These are phyloP conservation scores for Tetrapisispora taiwanensis DNA, from an alignment of 805 yeast genomes.

Conservation along the genomic window DNA sequence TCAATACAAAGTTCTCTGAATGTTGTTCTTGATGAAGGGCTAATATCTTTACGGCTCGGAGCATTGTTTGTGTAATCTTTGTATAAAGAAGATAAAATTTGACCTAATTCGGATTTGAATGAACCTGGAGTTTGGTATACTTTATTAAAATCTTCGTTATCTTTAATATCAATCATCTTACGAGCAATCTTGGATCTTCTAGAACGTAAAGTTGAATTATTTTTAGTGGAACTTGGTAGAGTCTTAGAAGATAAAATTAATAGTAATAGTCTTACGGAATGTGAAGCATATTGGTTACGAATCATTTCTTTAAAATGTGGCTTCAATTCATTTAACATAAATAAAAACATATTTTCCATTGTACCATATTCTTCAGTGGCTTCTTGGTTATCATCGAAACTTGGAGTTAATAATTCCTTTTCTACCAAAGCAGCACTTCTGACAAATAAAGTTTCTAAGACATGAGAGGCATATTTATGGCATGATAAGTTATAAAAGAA, in stretches of 20 bases:
- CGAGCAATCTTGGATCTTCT: slow-evolving; percentile 82
- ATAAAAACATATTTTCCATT: slow-evolving; percentile 56
- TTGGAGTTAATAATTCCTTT: slow-evolving; percentile 49
- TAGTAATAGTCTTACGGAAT: slow-evolving; percentile 64
- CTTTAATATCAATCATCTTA: slow-evolving; percentile 83
- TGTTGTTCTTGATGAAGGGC: slow-evolving; percentile 32
- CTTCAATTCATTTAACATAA: slow-evolving; percentile 56
- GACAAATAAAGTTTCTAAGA: slow-evolving; percentile 74
- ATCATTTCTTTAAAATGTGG: slow-evolving; percentile 53
- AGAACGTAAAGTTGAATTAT: slow-evolving; percentile 67
- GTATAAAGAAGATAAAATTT: slow-evolving; percentile 36
- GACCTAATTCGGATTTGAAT: slow-evolving; percentile 51
- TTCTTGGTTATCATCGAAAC: slow-evolving; percentile 27
- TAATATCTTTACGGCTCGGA: slow-evolving; percentile 23
- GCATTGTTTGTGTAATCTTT: slow-evolving; percentile 23
- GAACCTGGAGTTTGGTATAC: slow-evolving; percentile 61
- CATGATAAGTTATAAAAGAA: slow-evolving; percentile 66
- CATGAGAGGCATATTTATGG: slow-evolving; percentile 91
- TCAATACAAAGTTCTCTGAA: slow-evolving; percentile 71
- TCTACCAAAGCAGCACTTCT: slow-evolving; percentile 67
- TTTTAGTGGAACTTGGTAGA: slow-evolving; percentile 59
- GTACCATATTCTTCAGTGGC: slow-evolving; percentile 34
- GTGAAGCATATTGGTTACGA: slow-evolving; percentile 77
- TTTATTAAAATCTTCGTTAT: slow-evolving; percentile 57
- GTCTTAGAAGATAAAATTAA: slow-evolving; percentile 68